Conservation (phyloP, 2,329 filamentous ascomycete genomes). For the Fusarium floridanum region DNA sequence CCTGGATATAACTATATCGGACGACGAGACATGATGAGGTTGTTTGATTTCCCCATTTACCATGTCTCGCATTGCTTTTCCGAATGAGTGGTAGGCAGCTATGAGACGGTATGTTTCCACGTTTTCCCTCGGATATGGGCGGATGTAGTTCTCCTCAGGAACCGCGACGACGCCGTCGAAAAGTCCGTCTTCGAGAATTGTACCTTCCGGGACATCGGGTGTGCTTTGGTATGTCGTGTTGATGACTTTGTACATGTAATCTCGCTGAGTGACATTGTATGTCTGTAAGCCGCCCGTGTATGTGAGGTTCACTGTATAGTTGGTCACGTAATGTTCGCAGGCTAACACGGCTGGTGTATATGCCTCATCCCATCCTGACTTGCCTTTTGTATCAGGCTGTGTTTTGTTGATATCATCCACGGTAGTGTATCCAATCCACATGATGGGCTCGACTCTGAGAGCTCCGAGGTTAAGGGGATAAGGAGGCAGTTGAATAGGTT, state of each 20-base stretch:
- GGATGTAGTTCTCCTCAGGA: constrained; percentile 33
- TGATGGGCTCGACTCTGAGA: constrained; percentile 29
- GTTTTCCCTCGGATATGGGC: not conserved
- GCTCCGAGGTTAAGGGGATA: constrained; percentile 34
- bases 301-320: constrained; percentile 33
- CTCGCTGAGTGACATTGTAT: constrained; percentile 17
- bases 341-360: constrained; percentile 32
- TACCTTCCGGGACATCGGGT: not conserved
- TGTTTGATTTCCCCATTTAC: constrained; percentile 26
- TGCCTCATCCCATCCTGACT: constrained; percentile 25
- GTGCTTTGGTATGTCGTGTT: constrained; percentile 23
- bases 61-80: constrained; percentile 20
- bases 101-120: constrained; percentile 17
- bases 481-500: not conserved
- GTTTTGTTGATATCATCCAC: constrained; percentile 15
- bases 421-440: constrained; percentile 38
- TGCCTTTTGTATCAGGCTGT: not conserved
- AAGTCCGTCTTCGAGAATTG: constrained; percentile 24
- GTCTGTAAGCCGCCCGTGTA: constrained; percentile 33
- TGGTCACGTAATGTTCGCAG: constrained; percentile 41
- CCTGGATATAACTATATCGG: constrained; percentile 23
- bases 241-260: constrained; percentile 37
- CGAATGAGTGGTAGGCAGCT: constrained; percentile 35
- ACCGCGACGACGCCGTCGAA: constrained; percentile 20
- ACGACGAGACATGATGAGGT: constrained; percentile 14